Base-by-base conservation (phyloP, 495 filamentous ascomycete species). In the Trichoderma erinaceum region DNA sequence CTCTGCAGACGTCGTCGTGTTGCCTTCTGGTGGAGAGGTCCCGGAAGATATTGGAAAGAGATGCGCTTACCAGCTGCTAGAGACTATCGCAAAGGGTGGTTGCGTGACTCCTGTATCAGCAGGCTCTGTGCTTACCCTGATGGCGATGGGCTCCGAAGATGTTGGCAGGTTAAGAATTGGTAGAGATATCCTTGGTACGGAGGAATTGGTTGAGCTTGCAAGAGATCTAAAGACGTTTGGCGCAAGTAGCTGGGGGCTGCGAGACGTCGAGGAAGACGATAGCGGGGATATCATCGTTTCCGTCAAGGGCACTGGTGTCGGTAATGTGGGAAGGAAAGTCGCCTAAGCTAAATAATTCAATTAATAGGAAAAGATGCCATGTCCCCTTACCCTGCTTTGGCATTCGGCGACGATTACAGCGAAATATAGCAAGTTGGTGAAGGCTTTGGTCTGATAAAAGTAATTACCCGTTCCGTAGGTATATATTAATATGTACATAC, bases 241-340 rank as follows among this genome's bases (percentile, higher is more conserved):
- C 52, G 88, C 88, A 16, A 90, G 88, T 63, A 91, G 88, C 46
- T 97, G 96, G 90, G 96, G 92, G 58, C 79, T 98, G 69, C 82
- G 95, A 69, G 91, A 95, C 72, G 85, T 82, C 12, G 87, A 85
- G 2, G 91, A 88, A 15, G 87, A 89, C 67, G 86, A 83, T 46
- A 81, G 81, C 23, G 85, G 79, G 8, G 91, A 94, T 76, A 81
- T 97, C 52, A 86, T 97, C 44, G 84, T 98, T 65, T 96, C 92
- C 68, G 87, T 99, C 38, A 95, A 97, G 71, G 96, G 96, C 35
- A 89, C 86, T 73, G 96, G 96, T 25, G 91, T 99, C 61, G 96
- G 96, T 6, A 99, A 99, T 78, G 90, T 97, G 61, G 95, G 93
- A 44, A 85, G 92, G 69, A 98, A 98, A 79, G 88, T 97, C 75